Percentiles rank a stretch among this genome's conserved stretches.
These are phyloP conservation scores for Porogramme epimiltina DNA, from an alignment of 1,284 basidiomycete species.

Conservation along the genomic window DNA sequence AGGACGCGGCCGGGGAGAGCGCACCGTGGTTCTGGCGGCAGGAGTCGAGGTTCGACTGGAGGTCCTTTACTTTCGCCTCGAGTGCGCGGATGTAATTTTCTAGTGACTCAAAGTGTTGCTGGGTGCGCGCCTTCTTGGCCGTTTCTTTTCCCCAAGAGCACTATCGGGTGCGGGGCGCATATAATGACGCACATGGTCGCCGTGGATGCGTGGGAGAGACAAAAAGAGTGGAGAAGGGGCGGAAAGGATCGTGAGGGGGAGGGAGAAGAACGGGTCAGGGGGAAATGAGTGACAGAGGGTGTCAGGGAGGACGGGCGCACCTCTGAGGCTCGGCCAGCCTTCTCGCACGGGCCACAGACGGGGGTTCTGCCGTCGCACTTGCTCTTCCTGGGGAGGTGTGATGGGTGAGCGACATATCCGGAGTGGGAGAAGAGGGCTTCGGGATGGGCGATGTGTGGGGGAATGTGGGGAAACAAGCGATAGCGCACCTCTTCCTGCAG, in stretches of 20 bases:
- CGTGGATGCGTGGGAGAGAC: background rate
- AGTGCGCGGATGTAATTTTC: slow-evolving; percentile 48
- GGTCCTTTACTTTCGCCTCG: slow-evolving; percentile 44
- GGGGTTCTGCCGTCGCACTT: slow-evolving; percentile 56
- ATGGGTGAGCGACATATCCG: background rate
- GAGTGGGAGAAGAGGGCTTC: too few species aligned
- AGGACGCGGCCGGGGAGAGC: slow-evolving; percentile 5
- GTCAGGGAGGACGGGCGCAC: slow-evolving; percentile 30
- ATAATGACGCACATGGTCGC: background rate
- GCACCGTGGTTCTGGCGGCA: slow-evolving; percentile 39
- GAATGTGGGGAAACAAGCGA: background rate
- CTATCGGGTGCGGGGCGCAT: slow-evolving; percentile 28
- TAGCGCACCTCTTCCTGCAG: slow-evolving; percentile 47
- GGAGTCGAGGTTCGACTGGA: slow-evolving; percentile 47
- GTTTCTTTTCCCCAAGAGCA: slow-evolving; percentile 57
- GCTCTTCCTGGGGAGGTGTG: slow-evolving; percentile 46
- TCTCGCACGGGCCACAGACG: slow-evolving; percentile 46
- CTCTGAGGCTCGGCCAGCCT: slow-evolving; percentile 43
- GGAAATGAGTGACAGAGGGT: background rate
- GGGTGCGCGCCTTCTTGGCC: slow-evolving; percentile 49
- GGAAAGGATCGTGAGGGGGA: background rate
- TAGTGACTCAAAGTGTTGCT: slow-evolving; percentile 56
- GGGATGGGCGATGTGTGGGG: background rate
- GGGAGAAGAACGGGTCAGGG: background rate
- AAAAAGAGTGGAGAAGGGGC: background rate